Evolutionary conservation across 1,284 basidiomycete genomes (phyloP).

Genomic region (Anthracocystis walkeri): DNA sequence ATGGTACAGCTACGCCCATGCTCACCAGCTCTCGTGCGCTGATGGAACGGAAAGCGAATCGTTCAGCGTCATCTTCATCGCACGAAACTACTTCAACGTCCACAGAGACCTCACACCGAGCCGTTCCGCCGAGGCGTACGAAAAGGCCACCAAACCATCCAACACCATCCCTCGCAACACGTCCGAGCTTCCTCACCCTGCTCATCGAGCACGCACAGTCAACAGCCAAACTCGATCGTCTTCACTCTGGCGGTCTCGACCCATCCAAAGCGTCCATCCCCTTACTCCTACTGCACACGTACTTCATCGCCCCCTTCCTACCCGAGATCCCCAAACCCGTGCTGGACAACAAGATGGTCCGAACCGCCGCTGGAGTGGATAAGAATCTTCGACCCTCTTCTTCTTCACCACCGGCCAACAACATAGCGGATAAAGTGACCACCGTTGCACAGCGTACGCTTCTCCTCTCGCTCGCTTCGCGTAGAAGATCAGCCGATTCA

Average conservation of each 20-base stretch:
- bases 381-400: conserved; percentile 20
- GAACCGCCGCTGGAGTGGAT: conserved; percentile 32
- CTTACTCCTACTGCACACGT: conserved; percentile 57
- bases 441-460: conserved; percentile 40
- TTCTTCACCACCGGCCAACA: conserved; percentile 1
- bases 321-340: conserved; percentile 40
- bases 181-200: conserved; percentile 55
- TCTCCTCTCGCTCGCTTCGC: conserved; percentile 39
- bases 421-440: conserved; percentile 21
- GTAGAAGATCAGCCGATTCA: conserved; percentile 22
- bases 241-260: conserved; percentile 23
- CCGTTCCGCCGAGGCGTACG: no score
- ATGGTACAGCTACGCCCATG: conserved; percentile 19
- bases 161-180: conserved; percentile 37
- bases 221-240: conserved; percentile 29
- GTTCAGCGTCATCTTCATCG: background rate
- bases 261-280: conserved; percentile 44
- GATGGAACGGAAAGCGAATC: conserved; percentile 14
- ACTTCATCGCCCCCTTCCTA: conserved; percentile 62
- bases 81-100: background rate
- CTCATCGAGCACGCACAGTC: conserved; percentile 55
- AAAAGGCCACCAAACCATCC: background rate
- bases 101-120: background rate
- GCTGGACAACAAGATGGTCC: conserved; percentile 32
- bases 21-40: conserved; percentile 29